phyloP scores from a whole-genome alignment of 805 yeast species.

The Cyberlindnera saturnus region DNA sequence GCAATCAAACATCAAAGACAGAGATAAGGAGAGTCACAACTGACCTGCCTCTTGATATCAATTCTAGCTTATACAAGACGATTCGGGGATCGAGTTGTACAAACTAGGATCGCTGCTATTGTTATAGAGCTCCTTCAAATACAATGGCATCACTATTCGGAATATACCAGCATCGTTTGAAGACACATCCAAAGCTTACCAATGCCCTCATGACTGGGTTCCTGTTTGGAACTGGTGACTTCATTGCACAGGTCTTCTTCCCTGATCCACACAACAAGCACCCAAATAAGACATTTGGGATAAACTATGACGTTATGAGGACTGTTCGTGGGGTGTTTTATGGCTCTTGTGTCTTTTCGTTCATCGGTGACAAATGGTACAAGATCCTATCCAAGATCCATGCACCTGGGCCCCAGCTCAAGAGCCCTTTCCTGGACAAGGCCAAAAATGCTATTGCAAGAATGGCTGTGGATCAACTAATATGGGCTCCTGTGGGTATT shows the following conservation, averaged over 20 bases:
- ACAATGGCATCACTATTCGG: slow-evolving; percentile 5
- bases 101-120: too few species aligned
- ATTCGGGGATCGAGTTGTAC: too few species aligned
- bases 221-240: slow-evolving; percentile 72
- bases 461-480: slow-evolving; percentile 64
- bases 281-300: not conserved
- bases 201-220: slow-evolving; percentile 52
- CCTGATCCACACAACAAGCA: slow-evolving; percentile 21
- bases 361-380: slow-evolving; percentile 72
- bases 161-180: slow-evolving; percentile 23
- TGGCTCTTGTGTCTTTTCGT: slow-evolving; percentile 72
- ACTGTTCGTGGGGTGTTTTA: slow-evolving; percentile 60
- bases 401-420: slow-evolving; percentile 26
- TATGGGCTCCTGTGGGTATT: slow-evolving; percentile 74
- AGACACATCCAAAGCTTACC: slow-evolving; percentile 43
- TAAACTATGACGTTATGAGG: slow-evolving; percentile 44
- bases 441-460: slow-evolving; percentile 36
- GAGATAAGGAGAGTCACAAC: too few species aligned
- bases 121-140: too few species aligned
- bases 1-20: too few species aligned
- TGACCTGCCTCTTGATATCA: too few species aligned
- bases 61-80: too few species aligned
- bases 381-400: slow-evolving; percentile 39
- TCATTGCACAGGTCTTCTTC: slow-evolving; percentile 57
- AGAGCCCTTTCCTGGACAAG: slow-evolving; percentile 12